Conservation (phyloP, 306 rosid genomes). For the Dalbergia cultrata region DNA sequence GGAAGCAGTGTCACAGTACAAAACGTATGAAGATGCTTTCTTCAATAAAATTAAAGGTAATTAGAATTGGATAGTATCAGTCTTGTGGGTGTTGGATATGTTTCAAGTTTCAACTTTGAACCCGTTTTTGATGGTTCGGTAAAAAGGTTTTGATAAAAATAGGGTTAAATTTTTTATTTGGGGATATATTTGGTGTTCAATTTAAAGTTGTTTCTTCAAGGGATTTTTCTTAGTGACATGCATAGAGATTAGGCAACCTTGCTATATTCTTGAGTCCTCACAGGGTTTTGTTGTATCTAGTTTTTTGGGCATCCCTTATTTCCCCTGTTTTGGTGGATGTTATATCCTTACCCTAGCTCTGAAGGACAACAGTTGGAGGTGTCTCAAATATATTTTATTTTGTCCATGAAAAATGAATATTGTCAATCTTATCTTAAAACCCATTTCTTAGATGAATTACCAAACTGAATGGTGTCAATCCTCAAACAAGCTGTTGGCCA, state of each 20-base stretch:
- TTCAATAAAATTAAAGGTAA: conserved; percentile 73
- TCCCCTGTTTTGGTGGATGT: background rate
- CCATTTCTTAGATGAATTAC: conserved; percentile 2
- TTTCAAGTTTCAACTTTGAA: conserved; percentile 34
- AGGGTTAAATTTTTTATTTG: conserved; percentile 1
- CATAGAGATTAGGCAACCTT: conserved; percentile 25
- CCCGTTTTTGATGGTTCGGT: conserved; percentile 18
- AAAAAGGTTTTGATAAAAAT: conserved; percentile 30
- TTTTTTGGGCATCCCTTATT: background rate
- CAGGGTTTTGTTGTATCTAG: conserved; percentile 24
- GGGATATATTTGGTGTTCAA: conserved; percentile 21
- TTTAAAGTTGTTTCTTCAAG: conserved; percentile 17
- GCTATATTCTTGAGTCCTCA: background rate
- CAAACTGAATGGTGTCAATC: conserved; percentile 17
- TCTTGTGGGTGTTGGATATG: conserved; percentile 23
- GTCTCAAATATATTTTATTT: background rate
- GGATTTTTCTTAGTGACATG: background rate
- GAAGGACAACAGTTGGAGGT: conserved; percentile 11
- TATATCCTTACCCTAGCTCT: background rate
- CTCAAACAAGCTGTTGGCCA: conserved; percentile 14
- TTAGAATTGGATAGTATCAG: background rate
- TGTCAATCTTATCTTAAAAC: background rate
- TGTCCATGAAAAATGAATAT: background rate
- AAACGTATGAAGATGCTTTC: conserved; percentile 71
- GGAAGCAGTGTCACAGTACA: conserved; percentile 54